Evolutionary conservation across 2,329 filamentous ascomycete species (phyloP).

Genomic region (Akanthomyces dipterigenus): DNA sequence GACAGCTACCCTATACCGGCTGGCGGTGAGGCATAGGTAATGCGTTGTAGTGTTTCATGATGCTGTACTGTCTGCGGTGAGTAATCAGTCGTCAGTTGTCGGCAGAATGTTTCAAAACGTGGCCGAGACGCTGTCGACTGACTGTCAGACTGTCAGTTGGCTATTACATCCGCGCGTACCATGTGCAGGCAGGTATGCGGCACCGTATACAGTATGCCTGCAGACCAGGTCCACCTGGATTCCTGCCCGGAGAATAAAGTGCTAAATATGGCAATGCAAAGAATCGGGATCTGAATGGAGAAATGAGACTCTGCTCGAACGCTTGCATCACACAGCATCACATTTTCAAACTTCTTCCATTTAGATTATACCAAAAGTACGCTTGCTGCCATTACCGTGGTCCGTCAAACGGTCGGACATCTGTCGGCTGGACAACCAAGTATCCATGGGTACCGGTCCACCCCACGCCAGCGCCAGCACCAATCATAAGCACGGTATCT

Average conservation of each 20-base stretch:
- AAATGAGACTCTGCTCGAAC: neutral
- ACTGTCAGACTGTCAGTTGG: neutral
- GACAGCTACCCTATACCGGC: conserved; percentile 4
- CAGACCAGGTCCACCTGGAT: neutral
- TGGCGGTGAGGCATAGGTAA: neutral
- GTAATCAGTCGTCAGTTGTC: neutral
- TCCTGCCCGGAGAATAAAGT: neutral
- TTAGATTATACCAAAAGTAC: neutral
- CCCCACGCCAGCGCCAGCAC: neutral
- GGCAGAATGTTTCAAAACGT: neutral
- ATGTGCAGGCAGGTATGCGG: no score
- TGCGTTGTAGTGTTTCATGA: conserved; percentile 2
- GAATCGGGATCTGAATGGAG: neutral
- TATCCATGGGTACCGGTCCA: neutral
- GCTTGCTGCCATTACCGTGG: neutral
- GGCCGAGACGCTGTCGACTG: neutral
- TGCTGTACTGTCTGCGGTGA: neutral
- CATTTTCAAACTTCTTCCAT: no score
- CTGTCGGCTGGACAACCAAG: conserved; percentile 10
- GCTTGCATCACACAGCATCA: no score
- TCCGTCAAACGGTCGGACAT: neutral
- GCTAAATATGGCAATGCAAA: neutral
- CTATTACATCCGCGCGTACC: neutral
- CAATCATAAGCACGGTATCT: neutral
- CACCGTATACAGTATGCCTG: neutral